phyloP scores from a whole-genome alignment of 805 yeast genomes.

The Torulaspora maleeae region DNA sequence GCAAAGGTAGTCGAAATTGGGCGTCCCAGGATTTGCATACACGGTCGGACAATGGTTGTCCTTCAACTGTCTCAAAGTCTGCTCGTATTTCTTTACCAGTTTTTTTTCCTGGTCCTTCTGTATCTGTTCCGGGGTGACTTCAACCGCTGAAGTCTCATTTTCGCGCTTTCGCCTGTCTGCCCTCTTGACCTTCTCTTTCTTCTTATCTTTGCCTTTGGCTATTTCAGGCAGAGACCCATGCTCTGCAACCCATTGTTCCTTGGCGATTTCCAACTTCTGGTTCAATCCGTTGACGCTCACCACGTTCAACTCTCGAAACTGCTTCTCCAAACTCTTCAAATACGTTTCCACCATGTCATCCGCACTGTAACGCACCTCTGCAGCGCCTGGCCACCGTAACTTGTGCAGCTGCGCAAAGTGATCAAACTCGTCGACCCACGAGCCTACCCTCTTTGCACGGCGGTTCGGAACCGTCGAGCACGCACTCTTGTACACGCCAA shows the following conservation, averaged over 20 bases:
- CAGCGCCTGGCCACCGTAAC: slow-evolving; percentile 2
- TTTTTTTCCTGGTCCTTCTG: slow-evolving; percentile 5
- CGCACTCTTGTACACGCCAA: slow-evolving; percentile 10
- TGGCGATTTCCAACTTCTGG: slow-evolving; percentile 11
- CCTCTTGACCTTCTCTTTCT: neutral
- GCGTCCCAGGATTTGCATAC: slow-evolving; percentile 20
- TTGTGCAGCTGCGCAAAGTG: slow-evolving; percentile 18
- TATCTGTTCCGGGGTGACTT: neutral
- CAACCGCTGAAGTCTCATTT: neutral
- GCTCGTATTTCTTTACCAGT: slow-evolving; percentile 11
- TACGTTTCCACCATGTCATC: slow-evolving; percentile 10
- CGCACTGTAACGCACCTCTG: neutral
- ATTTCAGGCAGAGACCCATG: slow-evolving; percentile 12
- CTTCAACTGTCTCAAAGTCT: slow-evolving; percentile 14
- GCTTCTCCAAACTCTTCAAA: slow-evolving; percentile 5
- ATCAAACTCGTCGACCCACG: slow-evolving; percentile 21
- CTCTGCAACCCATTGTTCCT: slow-evolving; percentile 9
- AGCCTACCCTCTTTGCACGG: slow-evolving; percentile 1
- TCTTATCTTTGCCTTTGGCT: slow-evolving; percentile 6
- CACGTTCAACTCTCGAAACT: slow-evolving; percentile 7
- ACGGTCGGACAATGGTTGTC: slow-evolving; percentile 25
- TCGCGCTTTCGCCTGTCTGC: neutral
- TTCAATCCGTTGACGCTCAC: slow-evolving; percentile 10
- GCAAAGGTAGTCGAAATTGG: slow-evolving; percentile 21
- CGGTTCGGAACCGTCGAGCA: slow-evolving; percentile 5